phyloP scores from a whole-genome alignment of 1,284 basidiomycete genomes.

The Apiotrichum siamense region DNA sequence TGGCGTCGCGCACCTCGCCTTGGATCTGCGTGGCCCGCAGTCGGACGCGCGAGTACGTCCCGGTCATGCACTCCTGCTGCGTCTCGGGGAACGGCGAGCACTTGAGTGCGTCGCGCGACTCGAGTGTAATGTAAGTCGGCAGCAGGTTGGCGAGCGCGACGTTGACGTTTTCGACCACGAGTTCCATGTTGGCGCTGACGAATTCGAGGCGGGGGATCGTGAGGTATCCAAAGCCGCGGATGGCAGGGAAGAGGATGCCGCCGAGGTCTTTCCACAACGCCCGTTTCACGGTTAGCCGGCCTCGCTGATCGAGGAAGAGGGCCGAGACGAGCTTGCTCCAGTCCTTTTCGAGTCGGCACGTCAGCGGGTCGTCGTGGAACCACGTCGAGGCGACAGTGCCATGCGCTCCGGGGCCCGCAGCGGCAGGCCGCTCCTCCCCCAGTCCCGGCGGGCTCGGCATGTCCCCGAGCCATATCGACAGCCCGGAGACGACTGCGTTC shows the following conservation, averaged over 20 bases:
- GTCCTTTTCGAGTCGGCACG: not conserved
- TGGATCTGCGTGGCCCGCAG: slow-evolving; percentile 8
- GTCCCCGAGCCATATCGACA: slow-evolving; percentile 5
- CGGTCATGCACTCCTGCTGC: not conserved
- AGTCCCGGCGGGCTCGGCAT: not conserved
- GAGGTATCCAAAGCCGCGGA: slow-evolving; percentile 7
- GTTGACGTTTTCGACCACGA: slow-evolving; percentile 13
- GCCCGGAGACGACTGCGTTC: slow-evolving; percentile 3
- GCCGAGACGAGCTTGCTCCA: not conserved
- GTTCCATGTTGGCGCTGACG: slow-evolving; percentile 5
- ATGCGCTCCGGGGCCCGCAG: no score
- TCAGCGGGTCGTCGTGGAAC: slow-evolving; percentile 11
- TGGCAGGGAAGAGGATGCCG: not conserved
- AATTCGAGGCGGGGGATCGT: slow-evolving; percentile 12
- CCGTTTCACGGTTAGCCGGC: slow-evolving; percentile 1
- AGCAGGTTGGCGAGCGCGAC: slow-evolving; percentile 12
- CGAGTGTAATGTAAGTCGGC: slow-evolving; percentile 6
- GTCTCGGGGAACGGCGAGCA: slow-evolving; percentile 7
- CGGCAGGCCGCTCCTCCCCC: no score
- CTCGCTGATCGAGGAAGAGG: slow-evolving; percentile 2
- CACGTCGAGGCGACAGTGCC: not conserved
- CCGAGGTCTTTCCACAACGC: slow-evolving; percentile 9
- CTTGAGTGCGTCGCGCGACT: slow-evolving; percentile 1
- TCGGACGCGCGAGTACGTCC: not conserved
- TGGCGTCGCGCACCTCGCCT: slow-evolving; percentile 7